A percentile compares a stretch with the other conserved stretches of the same genome.
Conservation (phyloP, 352 stramenopile species). For the Pilasporangium apinafurcum region DNA sequence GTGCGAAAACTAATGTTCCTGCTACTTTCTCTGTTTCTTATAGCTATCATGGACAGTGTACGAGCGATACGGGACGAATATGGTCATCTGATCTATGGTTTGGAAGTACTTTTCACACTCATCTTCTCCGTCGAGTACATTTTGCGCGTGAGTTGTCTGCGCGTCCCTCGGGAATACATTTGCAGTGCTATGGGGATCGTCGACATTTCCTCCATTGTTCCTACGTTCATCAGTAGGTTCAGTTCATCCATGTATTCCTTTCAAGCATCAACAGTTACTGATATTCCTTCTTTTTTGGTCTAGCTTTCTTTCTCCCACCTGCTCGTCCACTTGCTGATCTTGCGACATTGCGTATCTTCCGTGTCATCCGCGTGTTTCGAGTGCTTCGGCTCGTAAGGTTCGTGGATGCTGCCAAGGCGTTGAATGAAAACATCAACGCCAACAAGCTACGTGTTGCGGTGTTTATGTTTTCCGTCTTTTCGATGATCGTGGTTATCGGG, state of each 20-base stretch:
- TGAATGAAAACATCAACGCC: slow-evolving; percentile 74
- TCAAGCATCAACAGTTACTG: not conserved
- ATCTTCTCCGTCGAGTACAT: slow-evolving; percentile 41
- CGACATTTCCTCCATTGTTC: slow-evolving; percentile 42
- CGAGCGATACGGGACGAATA: slow-evolving; percentile 39
- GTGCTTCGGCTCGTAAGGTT: slow-evolving; percentile 68
- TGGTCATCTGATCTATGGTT: slow-evolving; percentile 26
- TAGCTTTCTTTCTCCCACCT: slow-evolving; percentile 45
- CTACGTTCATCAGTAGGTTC: slow-evolving; percentile 35
- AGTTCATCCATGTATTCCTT: no score
- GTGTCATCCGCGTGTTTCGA: slow-evolving; percentile 73
- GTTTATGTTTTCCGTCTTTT: slow-evolving; percentile 70
- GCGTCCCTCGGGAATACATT: slow-evolving; percentile 33
- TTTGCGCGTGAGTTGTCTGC: slow-evolving; percentile 25
- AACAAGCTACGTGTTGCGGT: slow-evolving; percentile 78
- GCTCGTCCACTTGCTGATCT: slow-evolving; percentile 57
- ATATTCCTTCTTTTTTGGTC: not conserved
- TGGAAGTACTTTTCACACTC: slow-evolving; percentile 36
- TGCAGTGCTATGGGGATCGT: slow-evolving; percentile 41
- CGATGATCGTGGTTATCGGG: slow-evolving; percentile 75
- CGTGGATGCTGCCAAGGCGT: slow-evolving; percentile 51
- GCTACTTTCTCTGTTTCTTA: slow-evolving; percentile 1
- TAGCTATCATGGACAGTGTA: slow-evolving; percentile 65
- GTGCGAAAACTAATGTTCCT: not conserved
- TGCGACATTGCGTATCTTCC: slow-evolving; percentile 69